Evolutionary conservation across 257 asterid species (phyloP).

Genomic region (Gentiana straminea): DNA sequence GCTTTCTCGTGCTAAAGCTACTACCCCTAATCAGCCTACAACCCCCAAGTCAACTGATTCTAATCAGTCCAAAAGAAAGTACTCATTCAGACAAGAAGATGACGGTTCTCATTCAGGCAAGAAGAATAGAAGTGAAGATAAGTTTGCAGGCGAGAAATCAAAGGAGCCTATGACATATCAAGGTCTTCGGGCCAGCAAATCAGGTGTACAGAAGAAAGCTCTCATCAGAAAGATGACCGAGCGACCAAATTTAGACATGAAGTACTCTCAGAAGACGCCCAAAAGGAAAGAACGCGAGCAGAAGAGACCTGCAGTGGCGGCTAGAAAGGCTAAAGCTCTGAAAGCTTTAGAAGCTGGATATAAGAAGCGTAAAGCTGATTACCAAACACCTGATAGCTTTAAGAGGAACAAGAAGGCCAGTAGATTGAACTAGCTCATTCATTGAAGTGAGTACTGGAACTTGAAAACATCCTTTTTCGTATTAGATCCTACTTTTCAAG

Average conservation of each 20-base stretch:
- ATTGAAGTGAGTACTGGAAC: not conserved
- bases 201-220: slow-evolving; percentile 56
- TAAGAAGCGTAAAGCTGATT: slow-evolving; percentile 47
- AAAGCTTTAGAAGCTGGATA: slow-evolving; percentile 35
- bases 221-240: slow-evolving; percentile 17
- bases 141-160: slow-evolving; percentile 27
- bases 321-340: slow-evolving; percentile 50
- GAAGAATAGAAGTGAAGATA: slow-evolving; percentile 22
- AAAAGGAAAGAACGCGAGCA: slow-evolving; percentile 16
- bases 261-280: slow-evolving; percentile 12
- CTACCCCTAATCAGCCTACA: slow-evolving; percentile 28
- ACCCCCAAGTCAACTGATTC: slow-evolving; percentile 8
- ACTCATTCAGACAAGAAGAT: slow-evolving; percentile 22
- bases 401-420: slow-evolving; percentile 4
- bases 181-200: slow-evolving; percentile 75
- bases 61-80: slow-evolving; percentile 41
- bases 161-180: slow-evolving; percentile 45
- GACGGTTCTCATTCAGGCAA: slow-evolving; percentile 24
- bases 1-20: slow-evolving; percentile 50
- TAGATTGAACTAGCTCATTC: not conserved
- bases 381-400: slow-evolving; percentile 29
- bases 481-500: too few species aligned
- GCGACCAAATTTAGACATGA: not conserved
- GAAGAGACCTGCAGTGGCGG: slow-evolving; percentile 86
- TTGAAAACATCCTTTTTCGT: not conserved